Conservation (phyloP, 2,329 filamentous ascomycete species). For the Botrytis aclada region DNA sequence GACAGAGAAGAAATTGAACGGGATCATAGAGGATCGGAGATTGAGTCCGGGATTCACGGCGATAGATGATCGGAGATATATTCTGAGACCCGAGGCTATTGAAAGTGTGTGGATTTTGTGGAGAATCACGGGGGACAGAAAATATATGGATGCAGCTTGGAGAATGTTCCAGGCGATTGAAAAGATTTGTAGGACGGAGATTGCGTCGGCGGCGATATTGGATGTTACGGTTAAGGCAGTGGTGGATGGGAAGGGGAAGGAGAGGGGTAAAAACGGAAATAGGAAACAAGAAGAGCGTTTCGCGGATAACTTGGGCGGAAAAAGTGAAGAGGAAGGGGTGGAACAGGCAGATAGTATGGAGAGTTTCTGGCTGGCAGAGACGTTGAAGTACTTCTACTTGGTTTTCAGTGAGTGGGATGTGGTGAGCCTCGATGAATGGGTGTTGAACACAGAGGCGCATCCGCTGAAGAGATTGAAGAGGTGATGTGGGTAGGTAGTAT, state of each 20-base stretch:
- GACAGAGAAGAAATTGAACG: constrained; percentile 20
- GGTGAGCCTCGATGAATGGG: constrained; percentile 60
- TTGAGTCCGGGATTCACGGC: constrained; percentile 30
- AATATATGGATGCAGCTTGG: constrained; percentile 46
- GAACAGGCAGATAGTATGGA: constrained; percentile 45
- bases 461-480: constrained; percentile 25
- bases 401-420: constrained; percentile 47
- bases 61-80: constrained; percentile 31
- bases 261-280: neutral
- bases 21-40: constrained; percentile 22
- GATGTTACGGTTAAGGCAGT: constrained; percentile 40
- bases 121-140: constrained; percentile 33
- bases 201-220: constrained; percentile 44
- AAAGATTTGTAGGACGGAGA: constrained; percentile 42
- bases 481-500: neutral
- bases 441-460: constrained; percentile 42
- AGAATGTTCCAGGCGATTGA: constrained; percentile 48
- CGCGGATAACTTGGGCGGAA: neutral
- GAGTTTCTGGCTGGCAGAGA: constrained; percentile 62
- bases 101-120: constrained; percentile 64
- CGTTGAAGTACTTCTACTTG: constrained; percentile 63
- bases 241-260: constrained; percentile 52
- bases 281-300: neutral
- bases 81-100: constrained; percentile 56
- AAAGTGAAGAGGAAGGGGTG: neutral